Conservation (phyloP, 106 monocot genomes). For the Dioscorea dumetorum region DNA sequence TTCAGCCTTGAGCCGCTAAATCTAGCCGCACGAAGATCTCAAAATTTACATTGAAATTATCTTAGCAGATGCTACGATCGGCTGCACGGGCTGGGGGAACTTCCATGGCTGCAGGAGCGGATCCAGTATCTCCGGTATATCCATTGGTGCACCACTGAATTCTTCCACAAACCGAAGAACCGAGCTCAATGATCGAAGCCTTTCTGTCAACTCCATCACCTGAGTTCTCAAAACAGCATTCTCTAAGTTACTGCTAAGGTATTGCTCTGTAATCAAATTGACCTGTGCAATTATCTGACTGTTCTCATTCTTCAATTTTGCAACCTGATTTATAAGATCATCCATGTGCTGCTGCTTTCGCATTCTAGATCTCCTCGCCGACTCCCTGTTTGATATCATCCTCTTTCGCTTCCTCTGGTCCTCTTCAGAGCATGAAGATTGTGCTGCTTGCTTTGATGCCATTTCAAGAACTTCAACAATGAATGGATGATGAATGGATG, state of each 20-base stretch:
- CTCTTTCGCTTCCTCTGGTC: slow-evolving; percentile 56
- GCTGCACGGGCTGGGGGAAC: slow-evolving; percentile 20
- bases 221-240: slow-evolving; percentile 47
- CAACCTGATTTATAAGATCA: slow-evolving; percentile 34
- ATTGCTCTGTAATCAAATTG: slow-evolving; percentile 20
- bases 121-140: slow-evolving; percentile 38
- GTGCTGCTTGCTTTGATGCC: slow-evolving; percentile 9
- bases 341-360: slow-evolving; percentile 75
- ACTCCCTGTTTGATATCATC: slow-evolving; percentile 84
- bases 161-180: slow-evolving; percentile 47
- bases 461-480: neutral
- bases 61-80: slow-evolving; percentile 13
- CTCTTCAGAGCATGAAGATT: slow-evolving; percentile 35
- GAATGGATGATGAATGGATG: neutral
- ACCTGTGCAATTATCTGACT: slow-evolving; percentile 30
- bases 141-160: slow-evolving; percentile 45
- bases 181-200: slow-evolving; percentile 42
- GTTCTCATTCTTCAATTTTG: slow-evolving; percentile 48
- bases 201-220: slow-evolving; percentile 42
- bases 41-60: slow-evolving; percentile 24
- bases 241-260: slow-evolving; percentile 25
- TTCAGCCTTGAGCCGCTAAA: too few relatives aligned
- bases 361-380: slow-evolving; percentile 69
- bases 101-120: slow-evolving; percentile 37
- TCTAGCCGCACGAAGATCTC: too few relatives aligned